Evolutionary conservation across 2,329 filamentous ascomycete genomes (phyloP).

Genomic region (Stemphylium lycopersici): DNA sequence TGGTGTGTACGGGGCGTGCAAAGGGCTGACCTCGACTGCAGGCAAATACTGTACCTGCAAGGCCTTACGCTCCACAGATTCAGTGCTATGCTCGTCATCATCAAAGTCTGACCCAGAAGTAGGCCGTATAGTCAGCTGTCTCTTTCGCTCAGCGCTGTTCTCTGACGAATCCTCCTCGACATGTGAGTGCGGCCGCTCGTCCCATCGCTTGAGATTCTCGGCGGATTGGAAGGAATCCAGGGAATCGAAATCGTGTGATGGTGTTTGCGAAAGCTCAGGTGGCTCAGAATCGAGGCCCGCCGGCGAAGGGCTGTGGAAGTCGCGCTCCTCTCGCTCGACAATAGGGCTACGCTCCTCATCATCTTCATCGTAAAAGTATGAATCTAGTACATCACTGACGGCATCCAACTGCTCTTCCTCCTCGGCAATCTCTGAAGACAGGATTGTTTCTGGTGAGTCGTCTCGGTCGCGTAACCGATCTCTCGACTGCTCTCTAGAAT

Average conservation of each 20-base stretch:
- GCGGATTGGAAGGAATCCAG: slow-evolving; percentile 33
- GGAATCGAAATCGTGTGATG: slow-evolving; percentile 35
- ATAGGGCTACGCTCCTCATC: slow-evolving; percentile 32
- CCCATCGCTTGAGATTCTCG: slow-evolving; percentile 29
- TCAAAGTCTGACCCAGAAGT: slow-evolving; percentile 16
- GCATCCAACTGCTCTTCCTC: slow-evolving; percentile 57
- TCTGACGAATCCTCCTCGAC: slow-evolving; percentile 15
- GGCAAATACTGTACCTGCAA: slow-evolving; percentile 16
- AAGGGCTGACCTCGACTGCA: slow-evolving; percentile 23
- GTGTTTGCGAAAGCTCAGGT: slow-evolving; percentile 35
- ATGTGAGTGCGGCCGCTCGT: slow-evolving; percentile 14
- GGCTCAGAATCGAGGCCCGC: slow-evolving; percentile 28
- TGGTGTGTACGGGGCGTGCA: slow-evolving; percentile 22
- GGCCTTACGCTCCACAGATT: slow-evolving; percentile 7
- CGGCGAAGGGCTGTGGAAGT: slow-evolving; percentile 25
- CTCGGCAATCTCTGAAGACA: slow-evolving; percentile 31
- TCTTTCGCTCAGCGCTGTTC: slow-evolving; percentile 13
- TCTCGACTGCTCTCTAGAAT: slow-evolving; percentile 51
- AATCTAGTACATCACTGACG: slow-evolving; percentile 64
- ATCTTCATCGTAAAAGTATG: slow-evolving; percentile 63
- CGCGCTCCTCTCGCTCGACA: slow-evolving; percentile 9
- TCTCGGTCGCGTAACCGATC: slow-evolving; percentile 34
- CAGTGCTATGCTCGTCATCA: slow-evolving; percentile 11
- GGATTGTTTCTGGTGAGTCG: slow-evolving; percentile 38
- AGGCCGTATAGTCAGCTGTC: slow-evolving; percentile 19